Conservation (phyloP, 441 rosid species). For the Eutrema salsugineum region DNA sequence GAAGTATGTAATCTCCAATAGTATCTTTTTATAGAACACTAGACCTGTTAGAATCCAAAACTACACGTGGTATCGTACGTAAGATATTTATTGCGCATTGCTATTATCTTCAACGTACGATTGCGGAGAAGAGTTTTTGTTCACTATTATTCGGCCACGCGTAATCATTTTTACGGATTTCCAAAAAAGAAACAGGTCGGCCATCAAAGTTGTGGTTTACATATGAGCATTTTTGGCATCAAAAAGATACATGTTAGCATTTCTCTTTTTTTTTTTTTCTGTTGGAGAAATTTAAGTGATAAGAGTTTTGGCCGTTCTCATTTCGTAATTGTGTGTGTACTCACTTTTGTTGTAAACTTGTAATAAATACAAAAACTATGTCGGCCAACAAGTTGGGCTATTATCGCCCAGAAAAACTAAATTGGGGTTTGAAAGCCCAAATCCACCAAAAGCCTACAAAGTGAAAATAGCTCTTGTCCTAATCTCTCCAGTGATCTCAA, state of each 20-base stretch:
- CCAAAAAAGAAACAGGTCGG: slow-evolving; percentile 4
- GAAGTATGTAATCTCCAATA: background rate
- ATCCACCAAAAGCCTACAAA: background rate
- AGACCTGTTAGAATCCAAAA: background rate
- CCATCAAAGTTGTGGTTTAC: slow-evolving; percentile 8
- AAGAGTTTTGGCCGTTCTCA: background rate
- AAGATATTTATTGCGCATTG: background rate
- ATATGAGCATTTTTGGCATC: background rate
- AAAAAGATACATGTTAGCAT: background rate
- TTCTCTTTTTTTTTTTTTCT: background rate
- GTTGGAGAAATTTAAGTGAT: background rate
- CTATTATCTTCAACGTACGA: background rate
- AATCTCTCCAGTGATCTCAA: too few relatives aligned
- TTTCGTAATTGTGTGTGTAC: background rate
- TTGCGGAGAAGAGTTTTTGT: background rate
- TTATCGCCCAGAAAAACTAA: too few relatives aligned
- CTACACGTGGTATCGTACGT: background rate
- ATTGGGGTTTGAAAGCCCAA: background rate
- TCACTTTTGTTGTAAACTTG: background rate
- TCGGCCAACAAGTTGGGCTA: background rate
- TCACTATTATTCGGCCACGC: slow-evolving; percentile 7
- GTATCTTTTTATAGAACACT: background rate
- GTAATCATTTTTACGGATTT: background rate
- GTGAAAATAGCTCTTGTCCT: too few relatives aligned
- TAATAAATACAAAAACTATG: background rate